Conservation (phyloP, 1,284 basidiomycete species). For the Papiliotrema terrestris region DNA sequence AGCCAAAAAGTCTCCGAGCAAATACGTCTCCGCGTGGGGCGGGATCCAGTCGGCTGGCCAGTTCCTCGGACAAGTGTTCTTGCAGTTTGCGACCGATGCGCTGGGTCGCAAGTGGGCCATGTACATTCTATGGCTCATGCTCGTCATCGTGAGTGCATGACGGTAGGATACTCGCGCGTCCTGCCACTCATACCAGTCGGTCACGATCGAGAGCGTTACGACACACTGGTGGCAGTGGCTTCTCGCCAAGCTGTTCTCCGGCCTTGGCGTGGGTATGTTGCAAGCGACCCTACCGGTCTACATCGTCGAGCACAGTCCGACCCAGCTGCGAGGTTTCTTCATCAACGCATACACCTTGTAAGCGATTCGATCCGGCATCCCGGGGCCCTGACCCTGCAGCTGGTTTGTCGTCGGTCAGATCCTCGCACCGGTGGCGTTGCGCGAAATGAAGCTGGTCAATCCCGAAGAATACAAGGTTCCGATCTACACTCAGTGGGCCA, state of each 20-base stretch:
- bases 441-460: conserved; percentile 8
- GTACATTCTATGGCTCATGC: conserved; percentile 16
- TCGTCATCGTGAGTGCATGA: conserved; percentile 13
- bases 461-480: conserved; percentile 15
- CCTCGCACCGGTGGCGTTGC: conserved; percentile 15
- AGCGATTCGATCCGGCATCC: too few species aligned
- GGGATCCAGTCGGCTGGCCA: conserved; percentile 19
- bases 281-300: conserved; percentile 26
- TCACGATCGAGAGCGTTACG: conserved; percentile 14
- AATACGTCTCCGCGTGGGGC: conserved; percentile 21
- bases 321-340: conserved; percentile 24
- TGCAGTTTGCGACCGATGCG: conserved; percentile 13
- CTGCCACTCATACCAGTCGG: conserved; percentile 6
- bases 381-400: not conserved
- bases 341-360: conserved; percentile 23
- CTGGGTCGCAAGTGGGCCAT: conserved; percentile 21
- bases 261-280: conserved; percentile 23
- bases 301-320: conserved; percentile 21
- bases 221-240: conserved; percentile 21
- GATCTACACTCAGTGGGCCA: conserved; percentile 28
- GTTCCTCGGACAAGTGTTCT: conserved; percentile 16
- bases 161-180: not conserved
- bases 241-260: conserved; percentile 25
- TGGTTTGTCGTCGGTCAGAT: conserved; percentile 21
- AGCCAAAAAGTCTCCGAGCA: conserved; percentile 3